These are phyloP conservation scores for Lactifluus hygrophoroides DNA, from an alignment of 768 basidiomycete species.

Conservation along the genomic window DNA sequence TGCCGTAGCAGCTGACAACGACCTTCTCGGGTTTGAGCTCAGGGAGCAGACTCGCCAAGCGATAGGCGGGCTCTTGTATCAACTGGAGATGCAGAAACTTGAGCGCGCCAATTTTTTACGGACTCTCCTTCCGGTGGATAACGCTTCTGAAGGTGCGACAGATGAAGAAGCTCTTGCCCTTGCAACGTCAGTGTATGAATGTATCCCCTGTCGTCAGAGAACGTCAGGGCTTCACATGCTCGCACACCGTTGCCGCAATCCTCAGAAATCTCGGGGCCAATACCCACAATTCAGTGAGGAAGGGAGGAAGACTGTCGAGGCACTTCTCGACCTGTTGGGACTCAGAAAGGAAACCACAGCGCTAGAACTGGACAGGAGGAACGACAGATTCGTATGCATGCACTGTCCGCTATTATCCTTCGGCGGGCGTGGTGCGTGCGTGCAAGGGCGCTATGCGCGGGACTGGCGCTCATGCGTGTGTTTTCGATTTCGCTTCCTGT, in stretches of 20 bases:
- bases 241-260: not conserved
- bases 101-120: not conserved
- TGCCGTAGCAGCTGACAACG: not conserved
- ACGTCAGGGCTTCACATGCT: constrained; percentile 9
- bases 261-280: not conserved
- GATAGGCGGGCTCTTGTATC: not conserved
- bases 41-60: not conserved
- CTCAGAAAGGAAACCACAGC: not conserved
- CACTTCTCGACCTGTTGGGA: not conserved
- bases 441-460: not conserved
- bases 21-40: not conserved
- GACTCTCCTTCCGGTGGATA: not conserved
- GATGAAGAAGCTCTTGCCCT: constrained; percentile 4
- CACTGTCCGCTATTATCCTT: not conserved
- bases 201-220: not conserved
- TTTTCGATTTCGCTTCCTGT: not conserved
- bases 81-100: not conserved
- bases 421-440: not conserved
- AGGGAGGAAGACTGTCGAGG: not conserved
- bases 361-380: constrained; percentile 1
- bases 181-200: constrained; percentile 1
- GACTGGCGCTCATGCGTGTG: constrained; percentile 8
- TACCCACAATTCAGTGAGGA: not conserved
- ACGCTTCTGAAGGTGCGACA: not conserved
- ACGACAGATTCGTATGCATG: not conserved